Base-by-base conservation (phyloP, 495 filamentous ascomycete genomes). In the Podospora sp. region DNA sequence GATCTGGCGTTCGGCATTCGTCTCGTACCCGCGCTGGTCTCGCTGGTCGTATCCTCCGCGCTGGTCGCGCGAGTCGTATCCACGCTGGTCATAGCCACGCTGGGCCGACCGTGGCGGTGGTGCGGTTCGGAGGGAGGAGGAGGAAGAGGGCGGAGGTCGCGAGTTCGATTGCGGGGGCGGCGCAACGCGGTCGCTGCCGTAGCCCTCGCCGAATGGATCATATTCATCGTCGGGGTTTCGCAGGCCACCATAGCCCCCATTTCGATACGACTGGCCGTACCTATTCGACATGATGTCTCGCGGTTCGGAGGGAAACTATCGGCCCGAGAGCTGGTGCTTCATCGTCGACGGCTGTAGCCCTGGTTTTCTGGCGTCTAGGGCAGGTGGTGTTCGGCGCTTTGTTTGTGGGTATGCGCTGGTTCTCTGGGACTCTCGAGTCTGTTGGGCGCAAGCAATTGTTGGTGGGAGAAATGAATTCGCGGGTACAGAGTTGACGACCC, bases 1-100 rank as follows among this genome's bases (percentile, higher is more conserved):
- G 62, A 84, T 83, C 73, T 84, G 74, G 57, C 78, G 74, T 71
- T 83, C 79, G 61, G 81, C 81, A 62, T 70, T 81, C 49, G 79
- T 76, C 68, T 82, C 80, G 57, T 75, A 73, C 24, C 55, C 71
- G 55, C 72, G 65, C 49, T 71, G 40, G 2, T 46, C 40, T 70
- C 18, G 57, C 46, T 60, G 69, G 63, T n/a, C 16, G 29, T 75
- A 73, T 24, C 55, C 71, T 24, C 55, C 71, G 55, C 72, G 65
- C 49, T 71, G 40, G 11, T 46, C 40, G 70, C 18, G 57, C 46
- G 56, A 68, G 63, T n/a, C 16, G 29, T 33, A 33, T 3, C 29
- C 29, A 33, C 29, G 29, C 8, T 33, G 29, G 8, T 33, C 29
- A 8, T 33, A 33, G 4, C 53, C 50, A 11, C 73, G 71, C 65